Evolutionary conservation across 2,329 filamentous ascomycete genomes (phyloP).

Genomic region (Trichoderma gracile): DNA sequence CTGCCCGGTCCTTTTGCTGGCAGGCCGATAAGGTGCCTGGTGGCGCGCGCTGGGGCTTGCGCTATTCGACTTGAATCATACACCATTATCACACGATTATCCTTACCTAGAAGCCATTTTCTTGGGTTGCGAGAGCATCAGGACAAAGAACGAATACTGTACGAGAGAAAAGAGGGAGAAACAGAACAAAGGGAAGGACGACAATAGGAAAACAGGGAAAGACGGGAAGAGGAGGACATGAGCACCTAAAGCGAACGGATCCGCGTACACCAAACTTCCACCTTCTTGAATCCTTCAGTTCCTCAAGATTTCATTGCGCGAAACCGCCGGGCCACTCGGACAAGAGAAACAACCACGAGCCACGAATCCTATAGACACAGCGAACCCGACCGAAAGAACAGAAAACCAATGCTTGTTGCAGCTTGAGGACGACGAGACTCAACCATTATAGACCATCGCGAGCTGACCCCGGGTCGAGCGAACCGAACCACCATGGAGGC

Average conservation of each 20-base stretch:
- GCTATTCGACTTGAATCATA: constrained; percentile 1
- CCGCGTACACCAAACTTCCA: no score
- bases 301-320: not conserved
- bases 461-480: not conserved
- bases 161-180: not conserved
- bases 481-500: not conserved
- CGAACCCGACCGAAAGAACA: not conserved
- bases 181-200: not conserved
- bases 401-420: not conserved
- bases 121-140: not conserved
- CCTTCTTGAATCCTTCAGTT: no score
- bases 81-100: not conserved
- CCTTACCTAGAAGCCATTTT: not conserved
- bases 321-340: not conserved
- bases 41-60: constrained; percentile 15
- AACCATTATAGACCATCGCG: not conserved
- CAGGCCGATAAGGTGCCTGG: constrained; percentile 10
- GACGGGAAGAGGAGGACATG: not conserved
- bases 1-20: not conserved
- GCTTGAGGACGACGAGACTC: constrained; percentile 3
- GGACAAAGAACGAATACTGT: not conserved
- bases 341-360: not conserved
- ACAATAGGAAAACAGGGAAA: not conserved
- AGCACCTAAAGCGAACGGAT: no score
- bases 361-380: not conserved